A percentile compares a stretch with the other conserved stretches of the same genome.
phyloP scores from a whole-genome alignment of 371 early-diverging fungal species.

The Dinochytrium kinnereticum region DNA sequence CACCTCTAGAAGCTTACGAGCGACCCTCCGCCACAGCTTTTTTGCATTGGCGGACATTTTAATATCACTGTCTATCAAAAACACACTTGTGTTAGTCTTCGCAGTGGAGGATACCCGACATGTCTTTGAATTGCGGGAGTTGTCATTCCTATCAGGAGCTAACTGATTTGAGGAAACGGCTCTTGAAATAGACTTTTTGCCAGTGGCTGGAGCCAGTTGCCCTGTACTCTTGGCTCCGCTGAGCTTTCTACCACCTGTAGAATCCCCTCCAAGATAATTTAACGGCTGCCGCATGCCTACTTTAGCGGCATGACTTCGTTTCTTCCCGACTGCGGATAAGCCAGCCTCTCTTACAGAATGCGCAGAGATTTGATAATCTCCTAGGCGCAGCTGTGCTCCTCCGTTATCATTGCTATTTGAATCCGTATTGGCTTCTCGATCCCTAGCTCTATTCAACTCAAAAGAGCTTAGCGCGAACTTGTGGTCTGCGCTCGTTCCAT shows the following conservation, averaged over 20 bases:
- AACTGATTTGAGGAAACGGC: not conserved
- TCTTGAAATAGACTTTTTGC: not conserved
- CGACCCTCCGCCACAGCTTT: conserved; percentile 2
- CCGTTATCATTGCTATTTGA: not conserved
- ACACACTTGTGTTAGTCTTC: not conserved
- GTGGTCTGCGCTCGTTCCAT: not conserved
- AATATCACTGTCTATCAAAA: not conserved
- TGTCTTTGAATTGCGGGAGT: not conserved
- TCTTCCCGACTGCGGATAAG: no score
- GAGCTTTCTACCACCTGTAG: not conserved
- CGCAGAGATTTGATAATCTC: not conserved
- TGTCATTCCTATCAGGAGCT: not conserved
- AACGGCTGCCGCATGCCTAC: no score
- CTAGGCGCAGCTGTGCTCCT: not conserved
- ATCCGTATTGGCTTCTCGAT: not conserved
- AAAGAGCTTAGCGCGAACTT: not conserved
- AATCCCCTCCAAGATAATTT: not conserved
- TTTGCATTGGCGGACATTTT: not conserved
- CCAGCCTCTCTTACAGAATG: no score
- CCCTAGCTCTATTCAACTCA: not conserved
- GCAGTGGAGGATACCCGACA: not conserved
- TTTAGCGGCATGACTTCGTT: no score
- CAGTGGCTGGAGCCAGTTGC: not conserved
- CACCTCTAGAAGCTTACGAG: not conserved
- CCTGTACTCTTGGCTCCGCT: not conserved